phyloP scores from a whole-genome alignment of 345 rosid species.

The Xanthoceras sorbifolium region DNA sequence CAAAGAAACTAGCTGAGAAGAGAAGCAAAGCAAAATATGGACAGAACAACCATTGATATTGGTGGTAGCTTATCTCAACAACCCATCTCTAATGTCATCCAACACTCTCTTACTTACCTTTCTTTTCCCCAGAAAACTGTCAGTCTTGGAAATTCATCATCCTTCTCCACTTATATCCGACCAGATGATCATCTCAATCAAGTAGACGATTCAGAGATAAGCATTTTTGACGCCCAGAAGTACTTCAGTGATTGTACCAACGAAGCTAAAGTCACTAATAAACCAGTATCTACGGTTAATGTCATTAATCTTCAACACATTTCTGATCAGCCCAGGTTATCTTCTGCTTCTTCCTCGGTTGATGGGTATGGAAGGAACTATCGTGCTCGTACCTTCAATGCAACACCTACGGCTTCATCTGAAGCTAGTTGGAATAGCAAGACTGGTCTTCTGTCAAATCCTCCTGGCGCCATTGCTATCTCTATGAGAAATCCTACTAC shows the following conservation, averaged over 20 bases:
- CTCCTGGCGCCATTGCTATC: slow-evolving; percentile 54
- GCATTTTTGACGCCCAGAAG: slow-evolving; percentile 71
- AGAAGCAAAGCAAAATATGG: neutral
- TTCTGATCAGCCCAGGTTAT: slow-evolving; percentile 45
- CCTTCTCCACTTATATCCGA: slow-evolving; percentile 1
- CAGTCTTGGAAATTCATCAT: neutral
- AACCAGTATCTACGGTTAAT: slow-evolving; percentile 35
- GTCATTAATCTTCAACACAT: slow-evolving; percentile 18
- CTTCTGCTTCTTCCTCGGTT: slow-evolving; percentile 60
- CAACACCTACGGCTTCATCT: slow-evolving; percentile 70
- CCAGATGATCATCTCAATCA: slow-evolving; percentile 4
- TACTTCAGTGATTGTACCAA: slow-evolving; percentile 55
- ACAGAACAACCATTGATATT: neutral
- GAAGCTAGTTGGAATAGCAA: slow-evolving; percentile 96
- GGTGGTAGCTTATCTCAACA: neutral
- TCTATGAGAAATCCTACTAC: slow-evolving; percentile 35
- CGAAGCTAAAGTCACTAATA: slow-evolving; percentile 29
- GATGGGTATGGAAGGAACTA: slow-evolving; percentile 47
- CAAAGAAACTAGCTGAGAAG: neutral
- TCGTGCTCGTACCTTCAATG: slow-evolving; percentile 48
- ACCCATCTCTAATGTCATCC: no score
- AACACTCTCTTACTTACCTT: slow-evolving; percentile 2
- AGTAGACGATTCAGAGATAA: slow-evolving; percentile 57
- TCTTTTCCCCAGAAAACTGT: neutral
- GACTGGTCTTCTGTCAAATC: slow-evolving; percentile 64